Conservation (phyloP, 768 basidiomycete species). For the Tylopilus intermedius region DNA sequence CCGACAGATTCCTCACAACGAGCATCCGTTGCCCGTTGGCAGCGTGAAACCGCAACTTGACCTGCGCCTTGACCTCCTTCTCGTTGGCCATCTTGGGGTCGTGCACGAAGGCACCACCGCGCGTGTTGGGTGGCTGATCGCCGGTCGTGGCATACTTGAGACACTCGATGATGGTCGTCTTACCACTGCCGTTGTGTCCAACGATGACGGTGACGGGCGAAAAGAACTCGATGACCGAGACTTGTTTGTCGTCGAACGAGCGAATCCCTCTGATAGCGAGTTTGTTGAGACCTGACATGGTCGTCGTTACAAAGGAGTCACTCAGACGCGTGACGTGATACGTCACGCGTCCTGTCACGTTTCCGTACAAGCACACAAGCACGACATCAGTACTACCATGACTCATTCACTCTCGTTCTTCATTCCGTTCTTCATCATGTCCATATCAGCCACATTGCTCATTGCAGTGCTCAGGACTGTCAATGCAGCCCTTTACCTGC, state of each 20-base stretch:
- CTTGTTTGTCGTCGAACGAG: constrained; percentile 93
- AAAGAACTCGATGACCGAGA: constrained; percentile 94
- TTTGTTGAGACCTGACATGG: constrained; percentile 64
- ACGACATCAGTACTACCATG: too few species aligned
- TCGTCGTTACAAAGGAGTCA: too few species aligned
- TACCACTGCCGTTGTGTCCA: constrained; percentile 96
- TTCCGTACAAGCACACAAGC: too few species aligned
- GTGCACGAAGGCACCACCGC: constrained; percentile 97
- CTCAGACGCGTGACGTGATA: too few species aligned
- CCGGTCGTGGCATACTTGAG: constrained; percentile 98
- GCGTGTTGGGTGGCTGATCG: constrained; percentile 94
- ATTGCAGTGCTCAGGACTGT: too few species aligned
- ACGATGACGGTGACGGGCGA: constrained; percentile 97
- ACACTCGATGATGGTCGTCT: constrained; percentile 99
- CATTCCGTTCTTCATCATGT: too few species aligned
- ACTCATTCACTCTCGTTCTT: too few species aligned
- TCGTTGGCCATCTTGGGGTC: constrained; percentile 99
- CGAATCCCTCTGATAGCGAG: constrained; percentile 92
- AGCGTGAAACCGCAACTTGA: constrained; percentile 88
- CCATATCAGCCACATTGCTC: too few species aligned
- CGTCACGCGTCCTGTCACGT: too few species aligned
- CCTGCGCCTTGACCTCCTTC: constrained; percentile 98
- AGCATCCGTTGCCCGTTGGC: constrained; percentile 89
- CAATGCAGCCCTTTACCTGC: too few species aligned
- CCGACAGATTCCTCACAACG: constrained; percentile 84